phyloP scores from a whole-genome alignment of 169 alveolate genomes.

The Plasmodium cynomolgi region DNA sequence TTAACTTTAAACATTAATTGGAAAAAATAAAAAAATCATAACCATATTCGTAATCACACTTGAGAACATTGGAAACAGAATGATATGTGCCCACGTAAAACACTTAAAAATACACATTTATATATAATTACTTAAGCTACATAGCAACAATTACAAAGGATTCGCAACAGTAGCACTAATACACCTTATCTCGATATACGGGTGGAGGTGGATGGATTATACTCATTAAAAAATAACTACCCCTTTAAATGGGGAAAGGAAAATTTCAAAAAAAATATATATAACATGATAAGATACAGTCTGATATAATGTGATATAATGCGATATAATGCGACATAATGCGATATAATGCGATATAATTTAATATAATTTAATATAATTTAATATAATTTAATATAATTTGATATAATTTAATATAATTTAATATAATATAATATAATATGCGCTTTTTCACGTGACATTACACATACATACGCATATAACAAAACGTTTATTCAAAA shows the following conservation, averaged over 20 bases:
- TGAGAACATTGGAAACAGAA: slow-evolving; percentile 18
- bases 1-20: neutral
- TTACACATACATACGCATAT: slow-evolving; percentile 4
- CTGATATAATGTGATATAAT: too few relatives aligned
- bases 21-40: slow-evolving; percentile 11
- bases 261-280: neutral
- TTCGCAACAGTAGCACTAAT: slow-evolving; percentile 7
- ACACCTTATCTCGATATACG: neutral
- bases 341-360: neutral
- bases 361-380: neutral
- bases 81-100: neutral
- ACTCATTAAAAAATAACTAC: neutral
- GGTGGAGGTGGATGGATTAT: neutral
- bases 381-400: too few relatives aligned
- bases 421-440: neutral
- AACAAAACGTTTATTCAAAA: slow-evolving; percentile 5
- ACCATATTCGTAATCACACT: slow-evolving; percentile 11
- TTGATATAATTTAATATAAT: too few relatives aligned
- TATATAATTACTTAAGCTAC: slow-evolving; percentile 4
- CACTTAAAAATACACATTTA: neutral
- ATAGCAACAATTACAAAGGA: neutral
- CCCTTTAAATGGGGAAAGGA: neutral
- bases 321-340: neutral
- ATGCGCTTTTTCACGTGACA: neutral
- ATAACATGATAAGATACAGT: neutral